Evolutionary conservation across 208 protist genomes (phyloP), one percentile per base, ranked within the genome.

Genomic region (Trypanosoma cruzi): DNA sequence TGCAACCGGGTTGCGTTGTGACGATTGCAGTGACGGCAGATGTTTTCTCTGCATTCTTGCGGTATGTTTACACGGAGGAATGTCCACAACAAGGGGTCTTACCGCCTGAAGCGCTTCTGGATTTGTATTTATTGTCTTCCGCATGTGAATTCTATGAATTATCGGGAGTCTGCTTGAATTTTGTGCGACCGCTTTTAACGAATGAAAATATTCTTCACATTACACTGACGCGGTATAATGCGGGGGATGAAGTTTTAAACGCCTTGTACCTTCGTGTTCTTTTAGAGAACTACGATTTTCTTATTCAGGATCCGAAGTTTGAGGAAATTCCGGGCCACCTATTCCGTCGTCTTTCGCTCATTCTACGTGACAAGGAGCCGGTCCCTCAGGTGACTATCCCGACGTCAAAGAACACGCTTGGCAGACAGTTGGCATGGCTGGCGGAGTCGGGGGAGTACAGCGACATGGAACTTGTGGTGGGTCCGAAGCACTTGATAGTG

Each of bases 281-380:
- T 20, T 68, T 94, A 8, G 86, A 93, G 36, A 87, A 85, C 77
- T 96, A 96, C 77, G 91, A 96, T 57, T 37, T 57, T 11, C 87
- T 96, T 32, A 96, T 96, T 53, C 77, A 92, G 63, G 87, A 96
- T 66, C 81, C 79, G 37, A 80, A 90, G 73, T 96, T 94, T 67
- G 91, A 96, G 72, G 81, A 93, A 64, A 95, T 96, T 56, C 91
- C 91, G 0, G 91, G 91, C 8, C 88, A 96, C 57, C 75, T 96
- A n/a, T 93, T 92, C 75, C 84, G 91, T 13, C 84, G 89, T 26
- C 80, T 96, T n/a, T 95, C 87, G 10, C 84, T 94, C 31, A 96
- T 96, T 62, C 50, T 92, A 8, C 81, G 79, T 31, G 79, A 79
- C 18, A 79, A 84, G 52, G 90, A 96, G 65, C 79, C 77, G 32